Conservation (phyloP, 495 filamentous ascomycete species). For the Tuber calosporum region DNA sequence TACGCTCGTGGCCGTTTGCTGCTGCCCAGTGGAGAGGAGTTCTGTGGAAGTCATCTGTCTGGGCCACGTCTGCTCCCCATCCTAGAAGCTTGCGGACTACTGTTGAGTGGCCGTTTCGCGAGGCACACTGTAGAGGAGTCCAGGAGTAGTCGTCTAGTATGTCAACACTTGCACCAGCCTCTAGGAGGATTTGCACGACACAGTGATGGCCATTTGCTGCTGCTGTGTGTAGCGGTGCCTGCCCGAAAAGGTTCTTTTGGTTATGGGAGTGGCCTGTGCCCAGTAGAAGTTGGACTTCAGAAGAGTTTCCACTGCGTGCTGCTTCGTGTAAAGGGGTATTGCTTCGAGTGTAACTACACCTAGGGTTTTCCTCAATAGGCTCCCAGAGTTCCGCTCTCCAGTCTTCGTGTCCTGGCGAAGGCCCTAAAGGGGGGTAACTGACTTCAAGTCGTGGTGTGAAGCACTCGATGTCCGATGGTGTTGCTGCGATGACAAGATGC, state of each 20-base stretch:
- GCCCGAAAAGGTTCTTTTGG: background rate
- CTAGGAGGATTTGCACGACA: constrained; percentile 13
- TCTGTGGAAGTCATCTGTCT: background rate
- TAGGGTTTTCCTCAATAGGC: background rate
- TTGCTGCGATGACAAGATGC: background rate
- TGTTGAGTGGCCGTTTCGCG: constrained; percentile 10
- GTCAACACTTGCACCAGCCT: constrained; percentile 11
- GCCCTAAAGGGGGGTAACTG: background rate
- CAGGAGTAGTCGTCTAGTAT: background rate
- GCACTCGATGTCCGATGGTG: background rate
- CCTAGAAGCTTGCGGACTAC: constrained; percentile 14
- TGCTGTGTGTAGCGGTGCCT: constrained; percentile 21
- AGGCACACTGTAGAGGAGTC: constrained; percentile 17
- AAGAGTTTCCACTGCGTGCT: constrained; percentile 2
- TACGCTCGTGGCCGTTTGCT: constrained; percentile 5
- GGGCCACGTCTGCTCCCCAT: constrained; percentile 4
- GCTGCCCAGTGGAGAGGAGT: constrained; percentile 10
- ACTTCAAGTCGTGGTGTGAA: background rate
- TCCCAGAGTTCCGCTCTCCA: background rate
- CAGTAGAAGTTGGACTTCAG: background rate
- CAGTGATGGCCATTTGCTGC: constrained; percentile 6
- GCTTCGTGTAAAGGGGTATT: constrained; percentile 4
- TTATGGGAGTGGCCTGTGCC: background rate
- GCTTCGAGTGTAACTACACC: background rate
- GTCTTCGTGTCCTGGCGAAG: background rate